A percentile compares a stretch with the other conserved stretches of the same genome.
Evolutionary conservation across 345 rosid species (phyloP).

Genomic region (Noccaea bulbosa): DNA sequence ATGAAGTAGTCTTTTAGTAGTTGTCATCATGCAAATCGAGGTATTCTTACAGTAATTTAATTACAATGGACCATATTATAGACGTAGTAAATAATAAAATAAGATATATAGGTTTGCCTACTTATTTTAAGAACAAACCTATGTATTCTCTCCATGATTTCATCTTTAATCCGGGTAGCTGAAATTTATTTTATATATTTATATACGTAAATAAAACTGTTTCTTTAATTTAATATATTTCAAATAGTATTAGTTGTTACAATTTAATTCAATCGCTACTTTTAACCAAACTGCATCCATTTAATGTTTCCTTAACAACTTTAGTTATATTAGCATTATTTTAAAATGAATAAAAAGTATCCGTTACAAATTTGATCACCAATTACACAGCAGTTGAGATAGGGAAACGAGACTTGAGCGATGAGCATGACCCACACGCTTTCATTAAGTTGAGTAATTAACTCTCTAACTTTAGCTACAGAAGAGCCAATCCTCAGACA

Average conservation of each 20-base stretch:
- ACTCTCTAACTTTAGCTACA: slow-evolving; percentile 11
- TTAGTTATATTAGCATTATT: slow-evolving; percentile 7
- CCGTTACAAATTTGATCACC: slow-evolving; percentile 4
- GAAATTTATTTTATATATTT: not conserved
- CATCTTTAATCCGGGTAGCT: not conserved
- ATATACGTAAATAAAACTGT: no score
- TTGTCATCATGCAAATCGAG: not conserved
- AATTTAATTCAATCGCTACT: not conserved
- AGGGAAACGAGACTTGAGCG: slow-evolving; percentile 28
- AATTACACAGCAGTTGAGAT: slow-evolving; percentile 19
- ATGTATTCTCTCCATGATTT: not conserved
- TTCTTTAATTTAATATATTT: no score
- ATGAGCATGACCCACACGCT: slow-evolving; percentile 36
- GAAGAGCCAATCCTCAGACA: slow-evolving; percentile 30
- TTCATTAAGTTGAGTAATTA: slow-evolving; percentile 24
- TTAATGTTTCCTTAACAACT: not conserved
- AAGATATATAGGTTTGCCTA: not conserved
- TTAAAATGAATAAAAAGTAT: slow-evolving; percentile 6
- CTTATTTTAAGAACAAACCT: not conserved
- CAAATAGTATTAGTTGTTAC: not conserved
- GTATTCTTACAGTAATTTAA: not conserved
- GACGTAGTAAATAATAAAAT: not conserved
- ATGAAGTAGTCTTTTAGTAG: not conserved
- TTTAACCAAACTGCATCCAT: not conserved
- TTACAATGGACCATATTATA: not conserved